phyloP scores from a whole-genome alignment of 306 rosid genomes.

The Castanea sativa region DNA sequence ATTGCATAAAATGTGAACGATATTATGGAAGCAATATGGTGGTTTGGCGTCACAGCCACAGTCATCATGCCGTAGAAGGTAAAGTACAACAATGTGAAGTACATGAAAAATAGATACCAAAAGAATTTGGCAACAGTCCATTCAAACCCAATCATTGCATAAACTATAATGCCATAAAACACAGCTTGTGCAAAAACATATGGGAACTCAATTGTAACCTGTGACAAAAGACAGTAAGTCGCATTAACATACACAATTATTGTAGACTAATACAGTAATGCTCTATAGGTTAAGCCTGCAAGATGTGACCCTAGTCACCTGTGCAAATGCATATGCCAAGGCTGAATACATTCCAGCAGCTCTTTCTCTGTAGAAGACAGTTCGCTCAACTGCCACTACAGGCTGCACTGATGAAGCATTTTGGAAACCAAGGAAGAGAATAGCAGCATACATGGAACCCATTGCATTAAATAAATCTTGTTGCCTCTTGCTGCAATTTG shows the following conservation, averaged over 20 bases:
- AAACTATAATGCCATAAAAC: conserved; percentile 54
- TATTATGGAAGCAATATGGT: conserved; percentile 60
- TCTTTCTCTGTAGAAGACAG: conserved; percentile 49
- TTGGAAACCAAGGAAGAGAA: conserved; percentile 41
- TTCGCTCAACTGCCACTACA: conserved; percentile 45
- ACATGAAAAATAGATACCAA: conserved; percentile 77
- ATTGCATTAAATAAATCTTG: conserved; percentile 45
- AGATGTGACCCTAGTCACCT: conserved; percentile 10
- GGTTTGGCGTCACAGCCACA: conserved; percentile 72
- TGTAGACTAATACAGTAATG: too few relatives aligned
- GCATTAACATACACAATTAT: background rate
- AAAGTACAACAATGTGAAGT: conserved; percentile 66
- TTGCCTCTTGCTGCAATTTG: conserved; percentile 19
- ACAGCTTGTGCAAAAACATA: conserved; percentile 54
- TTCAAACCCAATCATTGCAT: conserved; percentile 81
- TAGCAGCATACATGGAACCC: conserved; percentile 44
- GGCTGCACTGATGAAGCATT: conserved; percentile 47
- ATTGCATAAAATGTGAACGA: conserved; percentile 62
- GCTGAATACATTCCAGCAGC: conserved; percentile 54
- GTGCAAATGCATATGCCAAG: conserved; percentile 42
- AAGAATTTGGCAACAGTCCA: conserved; percentile 51
- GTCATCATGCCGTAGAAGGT: conserved; percentile 88
- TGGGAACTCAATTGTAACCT: conserved; percentile 73
- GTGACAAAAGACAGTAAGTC: background rate
- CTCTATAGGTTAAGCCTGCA: background rate